These are phyloP conservation scores for Sclerotinia minor DNA, from an alignment of 2,329 filamentous ascomycete species.

Conservation along the genomic window DNA sequence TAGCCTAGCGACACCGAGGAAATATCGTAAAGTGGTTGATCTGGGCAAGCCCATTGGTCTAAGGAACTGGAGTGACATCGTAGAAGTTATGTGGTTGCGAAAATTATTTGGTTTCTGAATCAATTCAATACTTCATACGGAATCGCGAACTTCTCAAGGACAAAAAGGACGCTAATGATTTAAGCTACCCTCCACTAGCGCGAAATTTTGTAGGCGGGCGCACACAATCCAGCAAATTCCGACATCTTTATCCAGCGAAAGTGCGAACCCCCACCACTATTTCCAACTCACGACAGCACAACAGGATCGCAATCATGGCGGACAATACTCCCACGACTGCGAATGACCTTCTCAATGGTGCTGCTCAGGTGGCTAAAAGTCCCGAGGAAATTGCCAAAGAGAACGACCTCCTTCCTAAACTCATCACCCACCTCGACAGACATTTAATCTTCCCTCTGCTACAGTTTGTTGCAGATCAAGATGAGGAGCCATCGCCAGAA, in stretches of 20 bases:
- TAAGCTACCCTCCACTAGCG: conserved; percentile 28
- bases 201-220: conserved; percentile 28
- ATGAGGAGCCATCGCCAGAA: conserved; percentile 72
- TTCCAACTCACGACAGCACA: conserved; percentile 28
- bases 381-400: conserved; percentile 52
- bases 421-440: conserved; percentile 89
- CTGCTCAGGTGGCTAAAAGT: conserved; percentile 45
- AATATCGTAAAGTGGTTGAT: conserved; percentile 36
- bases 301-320: conserved; percentile 49
- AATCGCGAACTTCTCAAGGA: conserved; percentile 23
- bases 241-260: conserved; percentile 25
- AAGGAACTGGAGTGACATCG: conserved; percentile 39
- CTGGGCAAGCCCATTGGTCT: conserved; percentile 40
- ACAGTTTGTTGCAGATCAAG: conserved; percentile 82
- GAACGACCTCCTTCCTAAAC: conserved; percentile 70
- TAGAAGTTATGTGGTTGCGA: conserved; percentile 23
- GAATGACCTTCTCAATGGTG: conserved; percentile 28
- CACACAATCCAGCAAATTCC: conserved; percentile 33
- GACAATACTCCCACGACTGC: conserved; percentile 42
- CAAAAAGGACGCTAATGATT: conserved; percentile 24
- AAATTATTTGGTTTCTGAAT: background rate
- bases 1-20: conserved; percentile 34
- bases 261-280: conserved; percentile 25
- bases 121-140: conserved; percentile 7
- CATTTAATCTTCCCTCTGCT: conserved; percentile 96